Evolutionary conservation across 352 stramenopile species (phyloP).

Genomic region (Globisporangium cederbergense): DNA sequence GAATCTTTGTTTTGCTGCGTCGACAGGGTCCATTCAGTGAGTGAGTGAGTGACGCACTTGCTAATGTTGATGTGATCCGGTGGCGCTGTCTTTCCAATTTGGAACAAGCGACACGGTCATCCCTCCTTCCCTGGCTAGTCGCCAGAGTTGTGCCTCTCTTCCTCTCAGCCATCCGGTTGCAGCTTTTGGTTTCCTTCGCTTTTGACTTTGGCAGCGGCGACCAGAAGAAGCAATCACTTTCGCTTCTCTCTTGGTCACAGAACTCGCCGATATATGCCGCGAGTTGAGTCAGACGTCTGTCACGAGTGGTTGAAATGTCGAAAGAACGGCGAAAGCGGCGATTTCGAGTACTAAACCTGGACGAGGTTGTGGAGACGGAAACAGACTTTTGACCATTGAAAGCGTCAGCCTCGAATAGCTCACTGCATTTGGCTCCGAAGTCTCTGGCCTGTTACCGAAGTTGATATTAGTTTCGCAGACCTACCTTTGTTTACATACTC

Average conservation of each 20-base stretch:
- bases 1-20: conserved; percentile 1
- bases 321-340: neutral
- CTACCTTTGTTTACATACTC: no score
- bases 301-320: neutral
- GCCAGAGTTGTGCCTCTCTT: neutral
- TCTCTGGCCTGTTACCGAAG: no score
- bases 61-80: conserved; percentile 3
- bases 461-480: no score
- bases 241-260: no score
- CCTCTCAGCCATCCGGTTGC: no score
- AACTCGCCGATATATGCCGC: no score
- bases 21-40: neutral
- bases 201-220: no score
- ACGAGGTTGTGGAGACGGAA: neutral
- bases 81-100: neutral
- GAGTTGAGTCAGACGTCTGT: no score
- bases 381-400: neutral
- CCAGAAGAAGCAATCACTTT: no score
- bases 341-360: neutral
- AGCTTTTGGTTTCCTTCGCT: no score
- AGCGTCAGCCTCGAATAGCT: neutral
- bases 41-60: conserved; percentile 2
- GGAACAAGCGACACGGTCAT: neutral
- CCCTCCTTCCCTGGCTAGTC: neutral
- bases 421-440: no score